Base-by-base conservation (phyloP, 169 alveolate genomes). In the Plasmodium coatneyi region DNA sequence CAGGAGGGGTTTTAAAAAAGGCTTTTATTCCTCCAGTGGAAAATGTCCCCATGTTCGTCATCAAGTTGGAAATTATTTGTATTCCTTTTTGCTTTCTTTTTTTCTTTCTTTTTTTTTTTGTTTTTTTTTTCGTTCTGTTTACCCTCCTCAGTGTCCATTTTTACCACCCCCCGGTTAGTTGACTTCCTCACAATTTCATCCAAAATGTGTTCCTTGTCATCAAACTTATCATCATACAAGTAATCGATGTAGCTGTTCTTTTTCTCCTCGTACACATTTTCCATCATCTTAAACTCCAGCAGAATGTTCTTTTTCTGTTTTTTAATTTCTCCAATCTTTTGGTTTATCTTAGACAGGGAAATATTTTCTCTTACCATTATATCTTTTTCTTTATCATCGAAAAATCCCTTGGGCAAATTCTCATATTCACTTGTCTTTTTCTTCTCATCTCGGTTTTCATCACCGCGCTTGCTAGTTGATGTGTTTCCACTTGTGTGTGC, bases 171-270 rank as follows among this genome's bases (percentile, higher is more conserved):
- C 43, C 76, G 34, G 60, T 74, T 84, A 12, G 39, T n/a, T 7
- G 46, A 30, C 80, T 49, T 74, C 16, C 22, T 83, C 79, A 74
- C 79, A 6, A 84, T 72, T 74, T 84, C 93, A 74, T 84, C 60
- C 46, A 84, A 54, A 78, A 84, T 74, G 6, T 84, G 39, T 74
- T 72, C 84, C 66, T 72, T 84, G 70, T 84, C 80, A 74, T 84
- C 93, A 84, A 72, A 84, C 66, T 84, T 84, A 54, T 84, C 93
- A 34, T 54, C 93, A 84, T 84, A 84, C 41, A 84, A 54, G 79
- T 84, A 84, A 72, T 84, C 93, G 43, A 84, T 84, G 70, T 74
- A 84, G 66, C 56, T 84, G 66, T 84, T 84, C 60, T 72, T 84
- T 43, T 72, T 74, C 70, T 84, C 93, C 80, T 84, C 86, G 60